phyloP scores from a whole-genome alignment of 495 filamentous ascomycete species.

The Geoglossum glabrum region DNA sequence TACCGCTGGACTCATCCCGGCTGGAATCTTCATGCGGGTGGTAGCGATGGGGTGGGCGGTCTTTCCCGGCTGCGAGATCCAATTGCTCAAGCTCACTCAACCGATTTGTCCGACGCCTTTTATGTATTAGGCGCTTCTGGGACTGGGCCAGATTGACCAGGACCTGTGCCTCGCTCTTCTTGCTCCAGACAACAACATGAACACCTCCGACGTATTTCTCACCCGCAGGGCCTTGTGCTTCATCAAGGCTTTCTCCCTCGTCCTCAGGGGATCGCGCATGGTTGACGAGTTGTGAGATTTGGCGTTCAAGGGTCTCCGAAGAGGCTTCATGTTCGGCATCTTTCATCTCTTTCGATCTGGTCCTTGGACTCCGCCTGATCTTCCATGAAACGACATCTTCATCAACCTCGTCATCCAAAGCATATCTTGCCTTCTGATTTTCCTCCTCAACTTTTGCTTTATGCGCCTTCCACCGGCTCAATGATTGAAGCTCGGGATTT shows the following conservation, averaged over 20 bases:
- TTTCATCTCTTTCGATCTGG: neutral
- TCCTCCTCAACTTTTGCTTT: neutral
- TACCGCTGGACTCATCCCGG: neutral
- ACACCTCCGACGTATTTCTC: neutral
- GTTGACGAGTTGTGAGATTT: neutral
- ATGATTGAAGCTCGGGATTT: conserved; percentile 8
- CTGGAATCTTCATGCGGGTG: neutral
- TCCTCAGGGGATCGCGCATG: neutral
- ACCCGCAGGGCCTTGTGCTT: too few relatives aligned
- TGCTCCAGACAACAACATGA: neutral
- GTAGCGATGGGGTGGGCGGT: neutral
- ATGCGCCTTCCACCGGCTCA: neutral
- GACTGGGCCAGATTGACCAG: neutral
- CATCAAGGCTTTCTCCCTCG: too few relatives aligned
- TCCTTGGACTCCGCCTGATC: neutral
- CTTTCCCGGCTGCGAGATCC: neutral
- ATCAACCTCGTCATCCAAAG: neutral
- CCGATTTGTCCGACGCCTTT: neutral
- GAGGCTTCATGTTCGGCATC: neutral
- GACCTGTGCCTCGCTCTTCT: neutral
- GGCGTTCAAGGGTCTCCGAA: neutral
- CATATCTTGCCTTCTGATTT: neutral
- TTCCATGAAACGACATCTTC: neutral
- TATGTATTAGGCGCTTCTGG: too few relatives aligned
- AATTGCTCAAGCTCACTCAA: neutral